Base-by-base conservation (phyloP, 148 eudicot species). In the Heliosperma pusillum region DNA sequence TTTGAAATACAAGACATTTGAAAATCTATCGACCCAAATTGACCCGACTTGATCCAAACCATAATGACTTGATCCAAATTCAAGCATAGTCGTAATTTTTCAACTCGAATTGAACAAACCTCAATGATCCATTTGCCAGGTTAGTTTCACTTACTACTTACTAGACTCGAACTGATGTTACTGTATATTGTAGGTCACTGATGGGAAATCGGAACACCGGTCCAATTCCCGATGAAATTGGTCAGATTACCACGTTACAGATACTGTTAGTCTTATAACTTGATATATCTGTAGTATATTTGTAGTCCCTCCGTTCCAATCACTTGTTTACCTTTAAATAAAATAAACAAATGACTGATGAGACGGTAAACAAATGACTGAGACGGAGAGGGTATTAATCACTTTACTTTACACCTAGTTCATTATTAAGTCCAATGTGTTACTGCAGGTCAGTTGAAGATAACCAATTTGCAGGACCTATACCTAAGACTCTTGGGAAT, bases 401-500 rank as follows among this genome's bases (percentile, higher is more conserved):
- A 15, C 3, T 44, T 27, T 52, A 36, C 27, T 73, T 60, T 50
- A 30, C 22, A 16, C 22, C 30, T 61, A 60, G 42, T 19, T 63
- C 10, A 30, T 16, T 68, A 29, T 66, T 15, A 29, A 22, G 44
- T 47, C 33, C 22, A 33, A 17, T 61, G 42, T 24, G 69, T 26
- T 74, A 60, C 56, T 75, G 33, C 84, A 90, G 96, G 79, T 27
- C 82, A 8, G 66, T 90, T 77, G 93, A 90, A 80, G 83, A 86
- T 66, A 91, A 88, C 81, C 83, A 20, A 53, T 82, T 94, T 47
- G 82, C 20, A 77, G 98, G 98, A 78, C 78, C 81, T 61, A 80
- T 94, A 72, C 96, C 90, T 26, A 55, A 24, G 57, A 85, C 83
- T 45, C 85, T 94, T 20, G 98, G 97, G 72, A 85, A 80, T 81